Base-by-base conservation (phyloP, 768 basidiomycete species). In the Xerocomellus chrysenteron region DNA sequence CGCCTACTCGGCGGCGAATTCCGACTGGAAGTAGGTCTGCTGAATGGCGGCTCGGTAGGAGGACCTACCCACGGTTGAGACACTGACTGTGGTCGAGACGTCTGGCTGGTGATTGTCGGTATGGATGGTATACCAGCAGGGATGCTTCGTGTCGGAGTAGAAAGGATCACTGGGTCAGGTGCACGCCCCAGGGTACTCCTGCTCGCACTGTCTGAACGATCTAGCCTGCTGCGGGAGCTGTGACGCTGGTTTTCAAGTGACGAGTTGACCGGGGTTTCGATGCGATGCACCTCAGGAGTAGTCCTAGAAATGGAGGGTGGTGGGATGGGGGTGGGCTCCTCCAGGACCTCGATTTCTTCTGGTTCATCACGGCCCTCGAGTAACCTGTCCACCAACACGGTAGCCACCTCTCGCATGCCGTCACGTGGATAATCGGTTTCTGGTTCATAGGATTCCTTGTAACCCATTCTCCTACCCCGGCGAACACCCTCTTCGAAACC, bases 401-500 rank as follows among this genome's bases (percentile, higher is more conserved):
- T 10, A 30, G 69, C 65, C 13, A 64, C 58, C 2, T 67, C 62
- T 8, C 46, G 54, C 61, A 71, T 48, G 1, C 65, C 60, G 9
- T 55, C 47, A 12, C 44, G 60, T 28, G 40, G 58, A 14, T 63
- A 59, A 2, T 66, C 60, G 3, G 51, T 17, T 28, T 30, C 65
- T 10, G 36, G 13, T 2, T 63, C 62, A 39, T 68, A 64, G 7
- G 58, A 66, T 19, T 74, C 72, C 39, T 67, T 61, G 30, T 64
- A 61, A 8, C 64, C 73, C 45, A 76, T 56, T 36, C 56, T 62
- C 36, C 74, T 64, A 5, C 73, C 70, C 11, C 74, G 63, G 35
- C 72, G 67, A 37, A 75, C 78, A 50, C 83, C 84, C 59, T 83
- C 77, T 59, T 76, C 75, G 62, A 78, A 82, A 6, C 85, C 84